phyloP scores from a whole-genome alignment of 768 basidiomycete genomes.

The Gymnopilus junonius region DNA sequence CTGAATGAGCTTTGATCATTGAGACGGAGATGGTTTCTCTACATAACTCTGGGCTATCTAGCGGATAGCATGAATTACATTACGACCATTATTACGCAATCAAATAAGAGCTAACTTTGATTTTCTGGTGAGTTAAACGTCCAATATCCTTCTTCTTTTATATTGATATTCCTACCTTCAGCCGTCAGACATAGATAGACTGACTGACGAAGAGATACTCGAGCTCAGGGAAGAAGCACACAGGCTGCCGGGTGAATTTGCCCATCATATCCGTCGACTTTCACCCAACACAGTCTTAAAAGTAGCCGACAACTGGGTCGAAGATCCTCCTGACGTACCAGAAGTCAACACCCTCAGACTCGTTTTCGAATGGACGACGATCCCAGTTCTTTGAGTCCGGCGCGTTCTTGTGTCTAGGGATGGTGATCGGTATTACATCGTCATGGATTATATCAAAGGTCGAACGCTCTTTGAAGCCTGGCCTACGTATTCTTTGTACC shows the following conservation, averaged over 20 bases:
- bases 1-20: too few relatives aligned
- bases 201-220: neutral
- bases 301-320: neutral
- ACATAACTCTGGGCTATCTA: neutral
- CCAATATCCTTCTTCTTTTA: neutral
- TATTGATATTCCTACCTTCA: neutral
- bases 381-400: neutral
- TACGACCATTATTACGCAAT: neutral
- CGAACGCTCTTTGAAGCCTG: neutral
- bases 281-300: neutral
- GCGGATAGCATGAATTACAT: neutral
- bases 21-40: neutral
- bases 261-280: neutral
- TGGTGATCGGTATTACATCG: neutral
- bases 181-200: neutral
- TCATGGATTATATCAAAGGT: neutral
- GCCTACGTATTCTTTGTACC: neutral
- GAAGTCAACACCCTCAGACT: neutral
- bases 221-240: neutral
- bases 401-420: neutral
- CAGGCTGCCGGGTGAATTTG: neutral
- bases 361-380: neutral
- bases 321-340: neutral
- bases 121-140: neutral
- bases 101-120: neutral